A percentile compares a stretch with the other conserved stretches of the same genome.
Evolutionary conservation across 257 asterid genomes (phyloP).

Genomic region (Cinchona pubescens): DNA sequence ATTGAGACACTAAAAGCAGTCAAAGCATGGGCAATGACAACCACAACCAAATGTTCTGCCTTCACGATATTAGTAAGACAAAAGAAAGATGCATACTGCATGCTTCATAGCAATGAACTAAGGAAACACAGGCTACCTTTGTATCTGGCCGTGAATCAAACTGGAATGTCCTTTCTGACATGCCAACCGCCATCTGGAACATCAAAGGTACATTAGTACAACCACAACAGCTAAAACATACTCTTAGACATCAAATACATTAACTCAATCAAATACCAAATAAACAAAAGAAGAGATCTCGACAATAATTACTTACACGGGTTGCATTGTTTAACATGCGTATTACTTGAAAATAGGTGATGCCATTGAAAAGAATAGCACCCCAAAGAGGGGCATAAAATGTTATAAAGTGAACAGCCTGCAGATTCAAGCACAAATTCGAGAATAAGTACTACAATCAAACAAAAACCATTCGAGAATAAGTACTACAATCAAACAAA

Average conservation of each 20-base stretch:
- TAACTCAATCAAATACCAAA: conserved; percentile 15
- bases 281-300: conserved; percentile 14
- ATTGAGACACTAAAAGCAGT: background rate
- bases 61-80: background rate
- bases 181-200: conserved; percentile 92
- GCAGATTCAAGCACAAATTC: conserved; percentile 25
- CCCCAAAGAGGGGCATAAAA: conserved; percentile 98
- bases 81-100: background rate
- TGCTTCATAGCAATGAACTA: background rate
- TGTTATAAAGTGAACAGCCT: conserved; percentile 85
- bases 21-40: background rate
- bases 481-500: background rate
- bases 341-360: conserved; percentile 97
- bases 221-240: conserved; percentile 4
- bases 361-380: conserved; percentile 92
- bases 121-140: conserved; percentile 45
- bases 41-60: background rate
- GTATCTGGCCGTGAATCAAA: conserved; percentile 74
- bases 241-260: conserved; percentile 10
- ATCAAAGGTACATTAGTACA: conserved; percentile 25
- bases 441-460: background rate
- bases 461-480: background rate
- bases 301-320: conserved; percentile 64
- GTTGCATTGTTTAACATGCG: conserved; percentile 98
- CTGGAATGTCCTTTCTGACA: conserved; percentile 76